These are phyloP conservation scores for Moricandia moricandioides DNA, from an alignment of 345 rosid genomes.

Conservation along the genomic window DNA sequence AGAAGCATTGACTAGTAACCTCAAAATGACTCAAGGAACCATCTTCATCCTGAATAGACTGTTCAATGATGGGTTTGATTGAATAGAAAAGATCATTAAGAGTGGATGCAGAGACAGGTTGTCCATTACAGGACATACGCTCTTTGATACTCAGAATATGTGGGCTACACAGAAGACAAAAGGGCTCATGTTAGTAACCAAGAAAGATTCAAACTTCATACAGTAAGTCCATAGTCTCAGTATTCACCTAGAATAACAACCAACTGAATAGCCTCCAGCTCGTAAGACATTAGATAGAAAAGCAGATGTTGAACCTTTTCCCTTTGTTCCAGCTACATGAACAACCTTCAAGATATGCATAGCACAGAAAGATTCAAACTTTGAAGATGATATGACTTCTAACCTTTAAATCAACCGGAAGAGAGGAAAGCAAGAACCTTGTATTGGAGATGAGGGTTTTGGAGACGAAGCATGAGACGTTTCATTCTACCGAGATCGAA, in stretches of 20 bases:
- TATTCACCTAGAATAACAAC: slow-evolving; percentile 75
- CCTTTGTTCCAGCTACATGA: slow-evolving; percentile 95
- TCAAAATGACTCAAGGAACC: slow-evolving; percentile 85
- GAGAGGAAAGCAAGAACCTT: slow-evolving; percentile 45
- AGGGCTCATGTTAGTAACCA: background rate
- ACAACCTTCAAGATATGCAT: slow-evolving; percentile 36
- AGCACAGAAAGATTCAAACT: background rate
- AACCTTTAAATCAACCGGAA: too few species aligned
- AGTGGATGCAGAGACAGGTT: slow-evolving; percentile 55
- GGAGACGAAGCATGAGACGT: slow-evolving; percentile 69
- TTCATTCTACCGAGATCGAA: slow-evolving; percentile 81
- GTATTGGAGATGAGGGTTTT: slow-evolving; percentile 69
- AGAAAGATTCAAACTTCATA: background rate
- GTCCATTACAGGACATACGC: slow-evolving; percentile 62
- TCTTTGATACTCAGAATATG: slow-evolving; percentile 78
- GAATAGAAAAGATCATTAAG: slow-evolving; percentile 56
- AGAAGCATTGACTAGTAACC: slow-evolving; percentile 40
- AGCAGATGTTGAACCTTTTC: slow-evolving; percentile 92
- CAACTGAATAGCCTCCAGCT: slow-evolving; percentile 72
- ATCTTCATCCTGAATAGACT: slow-evolving; percentile 55
- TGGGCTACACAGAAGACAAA: slow-evolving; percentile 47
- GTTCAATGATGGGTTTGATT: slow-evolving; percentile 54
- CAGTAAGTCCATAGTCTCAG: background rate
- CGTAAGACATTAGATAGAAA: slow-evolving; percentile 71
- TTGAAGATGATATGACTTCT: background rate